phyloP scores from a whole-genome alignment of 805 yeast species.

The Geotrichum ghanense region DNA sequence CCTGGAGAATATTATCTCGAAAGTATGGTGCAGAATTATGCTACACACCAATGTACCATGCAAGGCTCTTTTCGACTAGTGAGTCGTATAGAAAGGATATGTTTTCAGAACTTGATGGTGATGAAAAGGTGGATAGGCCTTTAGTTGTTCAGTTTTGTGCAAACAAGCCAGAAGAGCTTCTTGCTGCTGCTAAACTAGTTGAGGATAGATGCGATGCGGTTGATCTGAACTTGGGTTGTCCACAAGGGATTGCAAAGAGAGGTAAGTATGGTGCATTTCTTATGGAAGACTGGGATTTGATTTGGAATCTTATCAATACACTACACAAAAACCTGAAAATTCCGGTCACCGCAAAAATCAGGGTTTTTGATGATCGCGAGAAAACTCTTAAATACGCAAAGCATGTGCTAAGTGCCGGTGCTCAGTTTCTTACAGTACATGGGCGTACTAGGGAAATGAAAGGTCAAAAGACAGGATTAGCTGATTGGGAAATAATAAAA shows the following conservation, averaged over 20 bases:
- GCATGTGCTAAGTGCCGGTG: constrained; percentile 86
- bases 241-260: constrained; percentile 91
- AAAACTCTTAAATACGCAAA: constrained; percentile 79
- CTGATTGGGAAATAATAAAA: constrained; percentile 77
- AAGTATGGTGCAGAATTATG: constrained; percentile 87
- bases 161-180: constrained; percentile 76
- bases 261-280: constrained; percentile 93
- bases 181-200: constrained; percentile 72
- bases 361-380: constrained; percentile 76
- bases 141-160: constrained; percentile 93
- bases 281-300: constrained; percentile 94
- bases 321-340: constrained; percentile 64
- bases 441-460: constrained; percentile 96
- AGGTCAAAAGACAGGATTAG: constrained; percentile 91
- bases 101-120: constrained; percentile 63
- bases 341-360: constrained; percentile 92
- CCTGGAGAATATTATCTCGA: constrained; percentile 85
- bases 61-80: constrained; percentile 75
- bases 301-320: constrained; percentile 56
- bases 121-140: constrained; percentile 60
- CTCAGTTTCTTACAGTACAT: constrained; percentile 88
- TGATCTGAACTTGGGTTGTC: constrained; percentile 93
- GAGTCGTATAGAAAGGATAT: constrained; percentile 68
- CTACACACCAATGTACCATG: constrained; percentile 96
- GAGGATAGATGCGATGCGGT: constrained; percentile 88